Evolutionary conservation across 441 rosid species (phyloP).

Genomic region (Hypseocharis bilobata): DNA sequence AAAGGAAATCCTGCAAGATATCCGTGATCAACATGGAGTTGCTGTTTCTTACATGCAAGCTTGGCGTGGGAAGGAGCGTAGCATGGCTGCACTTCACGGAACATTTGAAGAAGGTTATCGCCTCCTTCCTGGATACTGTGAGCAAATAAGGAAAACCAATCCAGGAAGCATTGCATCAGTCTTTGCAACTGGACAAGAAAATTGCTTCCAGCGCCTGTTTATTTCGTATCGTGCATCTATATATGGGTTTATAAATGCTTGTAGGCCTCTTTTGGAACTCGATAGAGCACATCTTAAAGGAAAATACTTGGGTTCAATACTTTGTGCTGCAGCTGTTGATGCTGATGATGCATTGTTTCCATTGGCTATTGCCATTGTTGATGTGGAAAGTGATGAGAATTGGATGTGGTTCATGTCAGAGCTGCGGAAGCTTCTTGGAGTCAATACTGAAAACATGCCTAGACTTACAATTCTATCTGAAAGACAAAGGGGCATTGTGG

Average conservation of each 20-base stretch:
- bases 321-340: constrained; percentile 83
- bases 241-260: constrained; percentile 80
- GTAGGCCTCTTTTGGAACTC: constrained; percentile 83
- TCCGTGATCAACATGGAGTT: constrained; percentile 79
- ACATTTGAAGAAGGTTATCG: constrained; percentile 94
- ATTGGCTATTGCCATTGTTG: constrained; percentile 81
- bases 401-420: constrained; percentile 99
- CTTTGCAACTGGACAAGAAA: constrained; percentile 56
- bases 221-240: constrained; percentile 89
- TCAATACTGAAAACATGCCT: constrained; percentile 92
- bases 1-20: constrained; percentile 88
- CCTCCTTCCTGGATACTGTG: constrained; percentile 79
- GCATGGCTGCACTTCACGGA: constrained; percentile 91
- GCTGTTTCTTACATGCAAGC: constrained; percentile 92
- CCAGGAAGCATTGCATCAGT: constrained; percentile 86
- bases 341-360: constrained; percentile 90
- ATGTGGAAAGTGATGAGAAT: constrained; percentile 84
- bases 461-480: constrained; percentile 86
- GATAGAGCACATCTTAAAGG: constrained; percentile 76
- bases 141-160: constrained; percentile 74
- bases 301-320: constrained; percentile 81
- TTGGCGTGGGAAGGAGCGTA: constrained; percentile 97
- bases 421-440: constrained; percentile 78
- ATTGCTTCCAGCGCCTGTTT: constrained; percentile 84
- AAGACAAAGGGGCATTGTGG: constrained; percentile 75